These are phyloP conservation scores for Cladosporium sp. DNA, from an alignment of 2,329 filamentous ascomycete genomes.

Conservation along the genomic window DNA sequence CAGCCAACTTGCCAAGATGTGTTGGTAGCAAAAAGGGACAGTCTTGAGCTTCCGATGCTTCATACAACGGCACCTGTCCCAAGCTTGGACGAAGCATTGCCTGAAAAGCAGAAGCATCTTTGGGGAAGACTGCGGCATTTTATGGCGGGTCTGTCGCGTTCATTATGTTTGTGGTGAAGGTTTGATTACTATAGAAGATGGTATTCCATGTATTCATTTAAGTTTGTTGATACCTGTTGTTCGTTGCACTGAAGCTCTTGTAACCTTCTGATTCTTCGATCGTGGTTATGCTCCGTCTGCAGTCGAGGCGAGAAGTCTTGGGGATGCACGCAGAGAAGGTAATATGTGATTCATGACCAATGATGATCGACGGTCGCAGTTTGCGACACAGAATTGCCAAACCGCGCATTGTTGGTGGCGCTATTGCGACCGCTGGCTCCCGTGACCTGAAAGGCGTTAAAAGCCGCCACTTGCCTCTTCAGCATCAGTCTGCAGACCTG, in stretches of 20 bases:
- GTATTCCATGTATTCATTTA: not conserved
- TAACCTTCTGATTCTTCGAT: not conserved
- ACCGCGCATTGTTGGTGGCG: not conserved
- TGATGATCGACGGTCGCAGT: not conserved
- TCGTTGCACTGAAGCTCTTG: not conserved
- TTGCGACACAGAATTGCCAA: not conserved
- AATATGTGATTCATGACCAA: not conserved
- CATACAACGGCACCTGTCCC: not conserved
- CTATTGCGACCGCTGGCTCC: not conserved
- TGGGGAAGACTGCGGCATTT: not conserved
- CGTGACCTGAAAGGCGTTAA: not conserved
- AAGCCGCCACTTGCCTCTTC: not conserved
- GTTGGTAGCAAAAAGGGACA: not conserved
- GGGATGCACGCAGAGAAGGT: not conserved
- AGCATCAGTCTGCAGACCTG: not conserved
- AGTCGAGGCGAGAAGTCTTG: not conserved
- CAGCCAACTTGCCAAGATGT: not conserved
- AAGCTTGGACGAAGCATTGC: not conserved
- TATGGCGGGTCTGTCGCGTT: not conserved
- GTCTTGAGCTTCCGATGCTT: not conserved
- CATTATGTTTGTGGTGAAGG: not conserved
- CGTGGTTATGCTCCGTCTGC: not conserved
- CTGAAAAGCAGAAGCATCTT: not conserved
- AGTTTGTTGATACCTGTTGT: not conserved
- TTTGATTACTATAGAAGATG: not conserved